These are phyloP conservation scores for Torulaspora globosa DNA, from an alignment of 1,139 yeast genomes.

Conservation along the genomic window DNA sequence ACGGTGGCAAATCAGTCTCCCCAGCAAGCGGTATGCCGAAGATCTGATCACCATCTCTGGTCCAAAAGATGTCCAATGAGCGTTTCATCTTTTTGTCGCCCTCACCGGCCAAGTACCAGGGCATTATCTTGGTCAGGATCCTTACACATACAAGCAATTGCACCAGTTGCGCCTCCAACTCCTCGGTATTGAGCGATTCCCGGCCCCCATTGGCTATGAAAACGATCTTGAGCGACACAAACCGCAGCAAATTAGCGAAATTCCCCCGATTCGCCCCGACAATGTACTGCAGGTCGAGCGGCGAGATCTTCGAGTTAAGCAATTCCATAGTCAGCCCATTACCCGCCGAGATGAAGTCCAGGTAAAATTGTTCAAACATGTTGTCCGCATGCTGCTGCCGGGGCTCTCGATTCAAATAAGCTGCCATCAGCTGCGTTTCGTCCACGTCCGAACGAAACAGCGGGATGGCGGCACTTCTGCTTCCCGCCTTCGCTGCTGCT, in stretches of 20 bases:
- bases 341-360: constrained; percentile 20
- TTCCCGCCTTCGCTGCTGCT: constrained; percentile 2
- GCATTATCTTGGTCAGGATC: constrained; percentile 60
- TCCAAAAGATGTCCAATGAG: constrained; percentile 47
- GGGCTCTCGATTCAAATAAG: constrained; percentile 18
- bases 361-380: constrained; percentile 17
- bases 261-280: constrained; percentile 56
- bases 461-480: constrained; percentile 13
- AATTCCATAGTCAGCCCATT: constrained; percentile 18
- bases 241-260: constrained; percentile 50
- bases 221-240: constrained; percentile 36
- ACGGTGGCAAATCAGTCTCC: constrained; percentile 31
- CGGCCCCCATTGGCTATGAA: constrained; percentile 15
- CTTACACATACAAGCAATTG: constrained; percentile 57
- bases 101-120: constrained; percentile 55
- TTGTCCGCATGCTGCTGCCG: constrained; percentile 26
- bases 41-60: constrained; percentile 22
- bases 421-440: background rate
- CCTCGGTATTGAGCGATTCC: constrained; percentile 5
- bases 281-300: constrained; percentile 55
- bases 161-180: constrained; percentile 16
- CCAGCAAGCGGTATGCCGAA: constrained; percentile 25
- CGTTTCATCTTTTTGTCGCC: constrained; percentile 20
- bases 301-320: constrained; percentile 45
- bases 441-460: constrained; percentile 10